Conservation (phyloP, 192 early-diverging fungal species). For the Coemansia furcata region DNA sequence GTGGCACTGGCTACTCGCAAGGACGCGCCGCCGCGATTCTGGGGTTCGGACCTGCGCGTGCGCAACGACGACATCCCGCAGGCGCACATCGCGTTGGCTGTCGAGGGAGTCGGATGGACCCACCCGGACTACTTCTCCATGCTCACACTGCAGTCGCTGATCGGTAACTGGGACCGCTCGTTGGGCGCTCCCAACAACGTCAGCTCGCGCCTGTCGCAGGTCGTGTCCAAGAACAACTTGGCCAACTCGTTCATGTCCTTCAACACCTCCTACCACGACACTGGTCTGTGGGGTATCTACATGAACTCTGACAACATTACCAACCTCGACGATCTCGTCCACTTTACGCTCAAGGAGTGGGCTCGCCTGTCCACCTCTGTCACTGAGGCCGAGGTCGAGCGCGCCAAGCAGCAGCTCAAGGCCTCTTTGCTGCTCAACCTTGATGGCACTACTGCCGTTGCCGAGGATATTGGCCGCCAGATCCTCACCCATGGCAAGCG, state of each 20-base stretch:
- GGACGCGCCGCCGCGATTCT: constrained; percentile 69
- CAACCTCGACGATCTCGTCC: constrained; percentile 82
- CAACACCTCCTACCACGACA: constrained; percentile 98
- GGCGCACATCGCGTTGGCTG: constrained; percentile 96
- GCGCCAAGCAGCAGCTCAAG: constrained; percentile 99
- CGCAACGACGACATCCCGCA: constrained; percentile 86
- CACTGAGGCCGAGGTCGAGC: constrained; percentile 88
- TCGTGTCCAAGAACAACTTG: constrained; percentile 77
- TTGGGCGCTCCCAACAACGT: constrained; percentile 85
- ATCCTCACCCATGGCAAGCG: constrained; percentile 90
- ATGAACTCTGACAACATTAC: constrained; percentile 78
- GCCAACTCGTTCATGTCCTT: constrained; percentile 99
- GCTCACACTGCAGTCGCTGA: constrained; percentile 92
- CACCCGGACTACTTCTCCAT: constrained; percentile 94
- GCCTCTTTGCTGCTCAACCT: constrained; percentile 85
- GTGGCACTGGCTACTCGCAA: constrained; percentile 56
- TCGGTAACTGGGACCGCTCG: constrained; percentile 96
- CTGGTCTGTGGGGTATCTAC: constrained; percentile 97
- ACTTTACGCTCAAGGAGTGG: constrained; percentile 92
- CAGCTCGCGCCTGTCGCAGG: constrained; percentile 81
- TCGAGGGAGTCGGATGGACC: constrained; percentile 95
- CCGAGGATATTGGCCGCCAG: constrained; percentile 98
- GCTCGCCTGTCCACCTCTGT: constrained; percentile 80
- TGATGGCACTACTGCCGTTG: constrained; percentile 92
- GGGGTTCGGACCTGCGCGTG: constrained; percentile 86